A percentile compares a stretch with the other conserved stretches of the same genome.
These are phyloP conservation scores for Penicillium canescens DNA, from an alignment of 495 filamentous ascomycete species.

Conservation along the genomic window DNA sequence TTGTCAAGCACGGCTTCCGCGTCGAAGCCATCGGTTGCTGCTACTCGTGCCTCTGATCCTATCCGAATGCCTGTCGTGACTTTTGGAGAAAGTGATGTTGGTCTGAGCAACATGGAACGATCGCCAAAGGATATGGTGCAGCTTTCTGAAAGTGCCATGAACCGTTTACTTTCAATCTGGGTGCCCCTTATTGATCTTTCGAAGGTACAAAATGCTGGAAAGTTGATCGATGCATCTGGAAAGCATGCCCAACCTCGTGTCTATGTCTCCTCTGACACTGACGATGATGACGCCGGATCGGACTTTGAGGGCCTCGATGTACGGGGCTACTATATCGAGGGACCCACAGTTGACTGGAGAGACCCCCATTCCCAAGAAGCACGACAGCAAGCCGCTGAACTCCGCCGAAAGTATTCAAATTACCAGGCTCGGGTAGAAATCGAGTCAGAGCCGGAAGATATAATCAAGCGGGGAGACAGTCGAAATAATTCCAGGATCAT, in stretches of 20 bases:
- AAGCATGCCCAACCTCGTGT: slow-evolving; percentile 10
- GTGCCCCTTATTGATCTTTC: slow-evolving; percentile 17
- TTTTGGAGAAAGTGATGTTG: slow-evolving; percentile 33
- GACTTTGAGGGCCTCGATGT: slow-evolving; percentile 26
- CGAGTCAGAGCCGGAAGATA: slow-evolving; percentile 32
- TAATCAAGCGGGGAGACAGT: background rate
- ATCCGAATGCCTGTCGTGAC: slow-evolving; percentile 30
- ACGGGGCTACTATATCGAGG: slow-evolving; percentile 41
- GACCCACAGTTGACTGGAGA: slow-evolving; percentile 31
- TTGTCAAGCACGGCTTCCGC: slow-evolving; percentile 13
- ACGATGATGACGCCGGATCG: slow-evolving; percentile 27
- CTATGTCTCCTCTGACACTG: slow-evolving; percentile 23
- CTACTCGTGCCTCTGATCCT: slow-evolving; percentile 19
- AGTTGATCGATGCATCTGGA: background rate
- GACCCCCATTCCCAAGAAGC: slow-evolving; percentile 37
- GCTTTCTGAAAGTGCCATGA: slow-evolving; percentile 37
- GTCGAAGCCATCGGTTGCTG: slow-evolving; percentile 11
- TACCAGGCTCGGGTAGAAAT: slow-evolving; percentile 43
- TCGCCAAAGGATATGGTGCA: slow-evolving; percentile 42
- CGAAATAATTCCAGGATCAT: slow-evolving; percentile 3
- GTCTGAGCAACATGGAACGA: slow-evolving; percentile 34
- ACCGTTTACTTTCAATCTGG: slow-evolving; percentile 38
- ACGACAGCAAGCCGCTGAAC: slow-evolving; percentile 22
- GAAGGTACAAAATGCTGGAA: slow-evolving; percentile 4
- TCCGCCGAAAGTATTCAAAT: slow-evolving; percentile 29